phyloP scores from a whole-genome alignment of 768 basidiomycete genomes.

The Boletellus emodensis region DNA sequence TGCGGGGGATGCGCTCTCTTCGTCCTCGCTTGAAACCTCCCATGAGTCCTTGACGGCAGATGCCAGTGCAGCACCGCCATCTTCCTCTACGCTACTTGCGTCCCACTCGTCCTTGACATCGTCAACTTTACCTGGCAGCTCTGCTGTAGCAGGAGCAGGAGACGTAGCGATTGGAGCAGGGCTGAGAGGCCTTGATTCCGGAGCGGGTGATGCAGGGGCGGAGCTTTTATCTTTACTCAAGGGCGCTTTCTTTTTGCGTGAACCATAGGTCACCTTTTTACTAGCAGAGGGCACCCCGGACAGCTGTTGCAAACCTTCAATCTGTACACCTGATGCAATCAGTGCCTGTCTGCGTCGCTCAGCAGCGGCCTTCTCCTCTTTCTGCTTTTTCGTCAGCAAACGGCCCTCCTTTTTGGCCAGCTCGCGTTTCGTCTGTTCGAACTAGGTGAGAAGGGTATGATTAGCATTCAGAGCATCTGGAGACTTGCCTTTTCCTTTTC shows the following conservation, averaged over 20 bases:
- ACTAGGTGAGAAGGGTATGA: background rate
- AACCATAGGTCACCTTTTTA: slow-evolving; percentile 81
- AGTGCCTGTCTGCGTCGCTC: slow-evolving; percentile 90
- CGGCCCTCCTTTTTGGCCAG: slow-evolving; percentile 91
- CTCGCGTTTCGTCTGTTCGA: slow-evolving; percentile 75
- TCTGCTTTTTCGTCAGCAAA: slow-evolving; percentile 95
- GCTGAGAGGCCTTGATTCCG: slow-evolving; percentile 51
- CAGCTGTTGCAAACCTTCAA: slow-evolving; percentile 80
- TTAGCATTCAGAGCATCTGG: background rate
- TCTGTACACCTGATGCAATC: slow-evolving; percentile 81
- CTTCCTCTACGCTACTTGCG: slow-evolving; percentile 42
- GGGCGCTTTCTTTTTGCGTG: slow-evolving; percentile 73
- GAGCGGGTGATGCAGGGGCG: slow-evolving; percentile 43
- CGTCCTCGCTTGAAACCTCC: slow-evolving; percentile 64
- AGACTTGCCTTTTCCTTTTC: slow-evolving; percentile 78
- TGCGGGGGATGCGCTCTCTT: slow-evolving; percentile 35
- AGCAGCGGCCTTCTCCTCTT: slow-evolving; percentile 85
- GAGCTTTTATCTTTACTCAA: slow-evolving; percentile 39
- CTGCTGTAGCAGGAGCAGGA: slow-evolving; percentile 27
- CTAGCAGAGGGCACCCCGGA: slow-evolving; percentile 36
- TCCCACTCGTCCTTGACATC: slow-evolving; percentile 56
- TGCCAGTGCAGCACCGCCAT: slow-evolving; percentile 23
- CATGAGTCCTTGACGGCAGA: slow-evolving; percentile 52
- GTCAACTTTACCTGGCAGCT: slow-evolving; percentile 19
- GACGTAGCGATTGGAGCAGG: slow-evolving; percentile 25